Evolutionary conservation across 1,284 basidiomycete genomes (phyloP).

Genomic region (Malassezia dermatis): DNA sequence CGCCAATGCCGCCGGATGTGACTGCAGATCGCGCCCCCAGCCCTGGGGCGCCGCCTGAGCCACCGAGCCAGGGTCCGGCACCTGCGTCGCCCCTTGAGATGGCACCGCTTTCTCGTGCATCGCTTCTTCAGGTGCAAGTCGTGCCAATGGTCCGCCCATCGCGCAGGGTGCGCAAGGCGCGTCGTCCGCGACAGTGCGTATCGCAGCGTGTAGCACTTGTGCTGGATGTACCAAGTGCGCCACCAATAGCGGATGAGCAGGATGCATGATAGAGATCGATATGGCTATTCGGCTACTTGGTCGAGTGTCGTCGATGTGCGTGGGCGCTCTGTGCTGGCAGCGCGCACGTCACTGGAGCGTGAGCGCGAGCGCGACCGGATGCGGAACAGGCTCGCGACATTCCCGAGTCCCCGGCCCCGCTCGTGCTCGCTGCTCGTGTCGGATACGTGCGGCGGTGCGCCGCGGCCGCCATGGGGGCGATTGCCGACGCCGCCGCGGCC

Average conservation of each 20-base stretch:
- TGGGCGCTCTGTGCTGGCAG: background rate
- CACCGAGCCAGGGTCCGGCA: background rate
- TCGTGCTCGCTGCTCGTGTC: background rate
- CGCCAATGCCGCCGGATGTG: background rate
- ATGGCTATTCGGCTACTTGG: background rate
- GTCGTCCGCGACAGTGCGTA: background rate
- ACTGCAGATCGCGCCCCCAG: background rate
- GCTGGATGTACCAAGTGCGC: background rate
- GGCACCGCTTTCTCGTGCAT: background rate
- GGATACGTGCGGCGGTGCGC: constrained; percentile 13
- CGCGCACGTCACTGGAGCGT: constrained; percentile 35
- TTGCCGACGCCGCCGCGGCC: constrained; percentile 64
- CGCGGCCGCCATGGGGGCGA: constrained; percentile 44
- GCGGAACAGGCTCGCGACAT: constrained; percentile 24
- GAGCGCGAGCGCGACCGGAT: constrained; percentile 42
- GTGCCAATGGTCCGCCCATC: constrained; percentile 1
- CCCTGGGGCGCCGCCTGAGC: background rate
- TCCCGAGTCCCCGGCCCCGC: background rate
- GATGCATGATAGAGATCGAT: background rate
- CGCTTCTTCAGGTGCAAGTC: constrained; percentile 7
- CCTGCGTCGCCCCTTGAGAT: background rate
- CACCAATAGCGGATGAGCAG: background rate
- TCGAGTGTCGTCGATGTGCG: constrained; percentile 1
- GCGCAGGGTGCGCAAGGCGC: background rate
- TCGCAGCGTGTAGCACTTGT: constrained; percentile 1